phyloP scores from a whole-genome alignment of 2,329 filamentous ascomycete genomes.

The Monilinia fructicola region DNA sequence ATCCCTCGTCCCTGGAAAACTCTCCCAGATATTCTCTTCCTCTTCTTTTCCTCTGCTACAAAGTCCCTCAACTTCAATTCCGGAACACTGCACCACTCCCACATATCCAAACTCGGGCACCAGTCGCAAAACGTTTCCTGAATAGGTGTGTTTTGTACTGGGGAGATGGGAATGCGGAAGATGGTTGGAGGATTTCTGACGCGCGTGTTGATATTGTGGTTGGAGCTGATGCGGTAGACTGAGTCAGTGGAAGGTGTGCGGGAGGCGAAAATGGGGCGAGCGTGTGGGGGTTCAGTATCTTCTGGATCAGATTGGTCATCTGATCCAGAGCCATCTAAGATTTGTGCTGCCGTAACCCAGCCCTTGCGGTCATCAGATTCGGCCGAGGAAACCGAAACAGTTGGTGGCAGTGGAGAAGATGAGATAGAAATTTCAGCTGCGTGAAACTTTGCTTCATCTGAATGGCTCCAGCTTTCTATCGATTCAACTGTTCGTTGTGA shows the following conservation, averaged over 20 bases:
- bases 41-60: background rate
- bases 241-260: too few relatives aligned
- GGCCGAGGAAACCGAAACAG: background rate
- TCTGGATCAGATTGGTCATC: background rate
- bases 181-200: background rate
- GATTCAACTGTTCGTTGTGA: background rate
- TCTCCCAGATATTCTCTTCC: background rate
- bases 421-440: background rate
- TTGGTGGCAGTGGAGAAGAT: background rate
- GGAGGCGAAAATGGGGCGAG: background rate
- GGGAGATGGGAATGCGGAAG: background rate
- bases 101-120: slow-evolving; percentile 1
- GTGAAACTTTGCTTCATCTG: background rate
- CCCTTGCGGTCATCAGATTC: background rate
- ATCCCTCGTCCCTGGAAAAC: background rate
- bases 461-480: background rate
- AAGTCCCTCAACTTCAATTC: slow-evolving; percentile 6
- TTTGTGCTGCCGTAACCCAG: slow-evolving; percentile 11
- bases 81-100: slow-evolving; percentile 17
- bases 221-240: background rate
- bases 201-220: background rate
- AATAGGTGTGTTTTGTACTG: background rate
- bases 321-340: background rate
- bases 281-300: background rate
- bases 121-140: background rate